Evolutionary conservation across 768 basidiomycete species (phyloP), one percentile per base, ranked within the genome.

Genomic region (Mycena metata): DNA sequence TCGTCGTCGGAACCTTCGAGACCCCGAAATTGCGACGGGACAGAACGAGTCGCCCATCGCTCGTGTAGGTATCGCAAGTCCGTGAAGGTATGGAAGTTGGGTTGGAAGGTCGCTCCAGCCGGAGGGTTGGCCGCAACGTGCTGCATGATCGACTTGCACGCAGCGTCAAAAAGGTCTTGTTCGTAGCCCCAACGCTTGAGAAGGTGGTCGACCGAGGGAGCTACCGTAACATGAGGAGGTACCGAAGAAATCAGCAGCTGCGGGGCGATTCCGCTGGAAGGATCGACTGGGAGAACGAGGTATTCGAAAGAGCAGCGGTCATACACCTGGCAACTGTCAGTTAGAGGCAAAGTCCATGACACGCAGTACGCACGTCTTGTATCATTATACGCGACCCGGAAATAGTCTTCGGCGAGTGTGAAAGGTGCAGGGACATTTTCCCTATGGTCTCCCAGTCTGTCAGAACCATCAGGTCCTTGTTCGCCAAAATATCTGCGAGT

Each of bases 1-100:
- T 54, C 23, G 49, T 45, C 51, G 47, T 50, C 54, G 2, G 54
- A 43, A 46, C 52, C 66, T 43, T 56, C 47, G 9, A 65, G 56
- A n/a, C 64, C 64, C 30, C 52, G 58, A 21, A 66, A 66, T 23
- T 35, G 35, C 24, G 35, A 30, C 49, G 64, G 49, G 4, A 66
- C 56, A 36, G 11, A 30, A 35, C 43, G 46, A 35, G 7, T 36
- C 17, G 15, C 24, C 64, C 64, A 66, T 5, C 12, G 30, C 17
- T 45, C 42, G 36, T 66, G 50, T 43, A 59, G 33, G 17, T 39
- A 59, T 42, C 15, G 24, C 7, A 66, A 9, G 5, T 9, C 43
- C 16, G 10, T 21, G 56, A 66, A 59, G 13, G 46, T 36, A 11
- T 35, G 17, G 26, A 0, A 2, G 16, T 21, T 49, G 13, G 33